Conservation (phyloP, 306 rosid genomes). For the Gillenia trifoliata region DNA sequence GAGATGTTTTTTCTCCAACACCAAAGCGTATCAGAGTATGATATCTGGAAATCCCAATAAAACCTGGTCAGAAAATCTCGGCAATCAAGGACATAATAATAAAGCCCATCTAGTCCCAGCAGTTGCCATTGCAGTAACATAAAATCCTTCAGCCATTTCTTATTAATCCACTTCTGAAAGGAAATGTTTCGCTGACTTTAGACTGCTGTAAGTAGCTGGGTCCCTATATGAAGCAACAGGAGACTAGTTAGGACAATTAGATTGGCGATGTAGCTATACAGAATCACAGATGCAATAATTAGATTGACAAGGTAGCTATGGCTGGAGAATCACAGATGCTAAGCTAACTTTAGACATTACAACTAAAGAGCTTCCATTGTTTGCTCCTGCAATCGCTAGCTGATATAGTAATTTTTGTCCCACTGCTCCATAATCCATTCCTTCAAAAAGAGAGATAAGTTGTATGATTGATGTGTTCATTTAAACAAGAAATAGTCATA, state of each 20-base stretch:
- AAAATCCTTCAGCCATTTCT: slow-evolving; percentile 87
- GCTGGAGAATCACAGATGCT: neutral
- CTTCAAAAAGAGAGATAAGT: slow-evolving; percentile 30
- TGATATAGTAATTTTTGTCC: slow-evolving; percentile 73
- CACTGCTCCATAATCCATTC: slow-evolving; percentile 94
- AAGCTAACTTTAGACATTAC: slow-evolving; percentile 80
- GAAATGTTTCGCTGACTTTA: slow-evolving; percentile 87
- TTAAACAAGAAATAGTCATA: slow-evolving; percentile 19
- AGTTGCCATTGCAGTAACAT: slow-evolving; percentile 85
- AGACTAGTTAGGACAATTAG: slow-evolving; percentile 6
- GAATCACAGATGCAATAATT: neutral
- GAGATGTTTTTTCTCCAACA: neutral
- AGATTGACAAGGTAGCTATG: neutral
- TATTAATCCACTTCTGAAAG: slow-evolving; percentile 86
- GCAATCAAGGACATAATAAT: slow-evolving; percentile 83
- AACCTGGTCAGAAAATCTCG: slow-evolving; percentile 79
- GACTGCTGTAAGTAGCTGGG: slow-evolving; percentile 75
- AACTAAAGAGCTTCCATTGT: slow-evolving; percentile 71
- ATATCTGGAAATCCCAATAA: neutral
- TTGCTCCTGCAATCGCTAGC: slow-evolving; percentile 76
- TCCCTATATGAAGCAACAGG: slow-evolving; percentile 38
- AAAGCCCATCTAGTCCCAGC: slow-evolving; percentile 75
- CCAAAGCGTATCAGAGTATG: neutral
- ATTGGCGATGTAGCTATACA: neutral
- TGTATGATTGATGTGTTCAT: slow-evolving; percentile 31